Conservation (phyloP, 768 basidiomycete species). For the Leccinum subgranulosum region DNA sequence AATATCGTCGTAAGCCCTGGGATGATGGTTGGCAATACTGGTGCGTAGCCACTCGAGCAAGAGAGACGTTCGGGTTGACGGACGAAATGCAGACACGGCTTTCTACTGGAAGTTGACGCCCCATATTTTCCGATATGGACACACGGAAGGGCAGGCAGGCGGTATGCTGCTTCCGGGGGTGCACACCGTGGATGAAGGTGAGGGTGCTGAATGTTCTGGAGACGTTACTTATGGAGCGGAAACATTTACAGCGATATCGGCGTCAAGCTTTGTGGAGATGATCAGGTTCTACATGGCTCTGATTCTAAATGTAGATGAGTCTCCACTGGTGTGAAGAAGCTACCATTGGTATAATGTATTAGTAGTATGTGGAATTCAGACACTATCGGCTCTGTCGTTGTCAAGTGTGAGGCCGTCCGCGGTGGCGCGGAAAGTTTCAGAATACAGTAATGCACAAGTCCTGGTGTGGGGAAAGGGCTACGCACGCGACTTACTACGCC, state of each 20-base stretch:
- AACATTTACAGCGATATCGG: conserved; percentile 36
- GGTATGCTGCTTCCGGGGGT: conserved; percentile 37
- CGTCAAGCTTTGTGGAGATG: conserved; percentile 56
- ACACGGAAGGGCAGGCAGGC: conserved; percentile 31
- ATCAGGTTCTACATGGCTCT: conserved; percentile 64
- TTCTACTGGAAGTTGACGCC: conserved; percentile 43
- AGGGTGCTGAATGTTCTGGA: conserved; percentile 14
- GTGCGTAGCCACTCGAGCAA: conserved; percentile 7
- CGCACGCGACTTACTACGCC: no score
- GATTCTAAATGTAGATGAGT: conserved; percentile 68
- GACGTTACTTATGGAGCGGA: background rate
- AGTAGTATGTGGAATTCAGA: background rate
- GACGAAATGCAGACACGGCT: conserved; percentile 34
- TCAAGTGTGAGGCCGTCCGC: background rate
- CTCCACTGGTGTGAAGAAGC: conserved; percentile 6
- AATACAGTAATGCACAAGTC: background rate
- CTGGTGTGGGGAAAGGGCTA: no score
- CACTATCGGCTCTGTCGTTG: background rate
- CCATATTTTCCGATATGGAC: conserved; percentile 71
- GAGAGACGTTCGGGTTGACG: background rate
- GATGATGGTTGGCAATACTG: conserved; percentile 58
- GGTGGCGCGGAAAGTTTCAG: background rate
- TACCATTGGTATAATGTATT: background rate
- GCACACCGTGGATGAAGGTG: conserved; percentile 77
- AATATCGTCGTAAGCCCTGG: conserved; percentile 45